A percentile compares a stretch with the other conserved stretches of the same genome.
Evolutionary conservation across 352 stramenopile species (phyloP).

Genomic region (Pythium brassicae): DNA sequence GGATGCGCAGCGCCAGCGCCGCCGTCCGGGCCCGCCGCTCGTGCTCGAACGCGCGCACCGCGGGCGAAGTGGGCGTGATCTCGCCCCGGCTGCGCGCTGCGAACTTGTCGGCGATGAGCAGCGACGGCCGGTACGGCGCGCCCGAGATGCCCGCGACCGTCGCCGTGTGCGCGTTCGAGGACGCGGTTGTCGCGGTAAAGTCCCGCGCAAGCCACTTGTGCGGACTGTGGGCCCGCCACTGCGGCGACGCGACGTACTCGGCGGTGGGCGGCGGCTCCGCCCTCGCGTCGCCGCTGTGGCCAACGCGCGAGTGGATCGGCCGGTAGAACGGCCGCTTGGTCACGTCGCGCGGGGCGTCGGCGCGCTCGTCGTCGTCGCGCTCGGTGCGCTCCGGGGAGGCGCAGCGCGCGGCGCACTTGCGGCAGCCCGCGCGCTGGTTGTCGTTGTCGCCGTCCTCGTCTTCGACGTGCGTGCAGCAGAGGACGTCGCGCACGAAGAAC

Average conservation of each 20-base stretch:
- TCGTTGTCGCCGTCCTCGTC: not conserved
- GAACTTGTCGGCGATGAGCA: conserved; percentile 45
- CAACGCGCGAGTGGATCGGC: conserved; percentile 11
- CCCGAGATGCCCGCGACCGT: conserved; percentile 43
- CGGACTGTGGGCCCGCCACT: conserved; percentile 48
- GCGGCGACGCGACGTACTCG: conserved; percentile 50
- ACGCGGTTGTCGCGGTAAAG: conserved; percentile 48
- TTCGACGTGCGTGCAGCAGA: conserved; percentile 14
- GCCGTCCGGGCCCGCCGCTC: conserved; percentile 41
- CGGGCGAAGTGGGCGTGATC: conserved; percentile 3
- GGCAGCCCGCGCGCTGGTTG: conserved; percentile 15
- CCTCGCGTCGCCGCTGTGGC: not conserved
- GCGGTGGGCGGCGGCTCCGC: conserved; percentile 32
- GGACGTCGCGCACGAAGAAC: conserved; percentile 53
- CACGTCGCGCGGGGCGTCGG: conserved; percentile 3
- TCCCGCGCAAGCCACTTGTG: conserved; percentile 46
- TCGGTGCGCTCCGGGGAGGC: conserved; percentile 17
- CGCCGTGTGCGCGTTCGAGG: conserved; percentile 41
- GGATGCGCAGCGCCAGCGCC: conserved; percentile 15
- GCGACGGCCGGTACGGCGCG: conserved; percentile 22
- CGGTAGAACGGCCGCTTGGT: conserved; percentile 6
- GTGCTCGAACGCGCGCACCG: conserved; percentile 22
- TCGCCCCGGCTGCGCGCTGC: conserved; percentile 11
- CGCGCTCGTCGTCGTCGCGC: conserved; percentile 7
- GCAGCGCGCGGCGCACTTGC: conserved; percentile 22